phyloP scores from a whole-genome alignment of 2,329 filamentous ascomycete species.

The Botrytis medusae region DNA sequence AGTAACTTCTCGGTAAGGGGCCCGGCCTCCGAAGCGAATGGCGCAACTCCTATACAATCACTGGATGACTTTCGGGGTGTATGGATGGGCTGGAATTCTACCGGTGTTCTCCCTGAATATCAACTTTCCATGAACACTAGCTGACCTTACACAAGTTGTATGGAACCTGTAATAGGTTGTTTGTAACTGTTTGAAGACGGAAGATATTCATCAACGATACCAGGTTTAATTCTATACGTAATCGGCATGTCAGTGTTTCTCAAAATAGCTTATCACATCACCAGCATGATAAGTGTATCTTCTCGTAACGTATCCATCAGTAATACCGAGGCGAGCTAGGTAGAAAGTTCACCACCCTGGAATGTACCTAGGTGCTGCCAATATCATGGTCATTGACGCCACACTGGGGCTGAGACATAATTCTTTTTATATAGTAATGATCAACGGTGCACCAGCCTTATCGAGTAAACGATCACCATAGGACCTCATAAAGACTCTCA shows the following conservation, averaged over 20 bases:
- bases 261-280: neutral
- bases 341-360: neutral
- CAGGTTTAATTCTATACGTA: neutral
- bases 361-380: neutral
- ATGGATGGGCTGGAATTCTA: neutral
- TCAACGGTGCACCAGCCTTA: conserved; percentile 5
- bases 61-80: neutral
- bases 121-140: neutral
- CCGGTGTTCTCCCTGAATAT: neutral
- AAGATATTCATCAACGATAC: neutral
- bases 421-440: neutral
- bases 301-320: neutral
- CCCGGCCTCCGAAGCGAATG: neutral
- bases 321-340: neutral
- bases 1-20: conserved; percentile 1
- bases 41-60: neutral
- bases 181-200: neutral
- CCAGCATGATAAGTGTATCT: neutral
- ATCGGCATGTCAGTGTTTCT: neutral
- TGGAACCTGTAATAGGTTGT: neutral
- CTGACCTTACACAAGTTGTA: neutral
- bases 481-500: neutral
- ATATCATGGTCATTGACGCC: neutral
- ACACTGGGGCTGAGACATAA: conserved; percentile 11
- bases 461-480: conserved; percentile 12